These are phyloP conservation scores for Gonium pectorale DNA, from an alignment of 139 green algal species.

Conservation along the genomic window DNA sequence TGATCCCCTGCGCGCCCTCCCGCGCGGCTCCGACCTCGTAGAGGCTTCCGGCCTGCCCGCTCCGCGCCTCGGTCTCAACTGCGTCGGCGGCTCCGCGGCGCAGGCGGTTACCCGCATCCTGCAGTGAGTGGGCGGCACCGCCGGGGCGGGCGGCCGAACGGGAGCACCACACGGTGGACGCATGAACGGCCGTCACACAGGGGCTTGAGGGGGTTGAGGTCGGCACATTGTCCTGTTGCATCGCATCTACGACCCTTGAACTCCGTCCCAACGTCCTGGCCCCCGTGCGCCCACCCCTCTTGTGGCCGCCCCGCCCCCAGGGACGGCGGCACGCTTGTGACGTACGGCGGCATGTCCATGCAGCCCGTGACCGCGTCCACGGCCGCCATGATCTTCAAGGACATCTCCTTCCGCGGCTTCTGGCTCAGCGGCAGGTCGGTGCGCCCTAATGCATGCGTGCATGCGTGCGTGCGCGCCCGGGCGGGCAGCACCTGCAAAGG, in stretches of 20 bases:
- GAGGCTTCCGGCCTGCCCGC: conserved; percentile 55
- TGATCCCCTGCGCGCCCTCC: too few species aligned
- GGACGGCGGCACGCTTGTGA: conserved; percentile 81
- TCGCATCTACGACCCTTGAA: too few species aligned
- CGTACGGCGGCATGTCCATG: conserved; percentile 91
- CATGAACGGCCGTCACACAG: too few species aligned
- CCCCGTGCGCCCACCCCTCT: background rate
- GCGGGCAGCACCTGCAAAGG: background rate
- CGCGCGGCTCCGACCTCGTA: conserved; percentile 27
- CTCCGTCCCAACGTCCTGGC: background rate
- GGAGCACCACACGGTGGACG: too few species aligned
- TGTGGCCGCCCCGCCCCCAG: conserved; percentile 18
- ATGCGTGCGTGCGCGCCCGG: too few species aligned
- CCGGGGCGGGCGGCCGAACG: background rate
- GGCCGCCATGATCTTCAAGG: conserved; percentile 91
- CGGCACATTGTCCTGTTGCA: too few species aligned
- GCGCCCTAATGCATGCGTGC: too few species aligned
- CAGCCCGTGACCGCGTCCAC: conserved; percentile 82
- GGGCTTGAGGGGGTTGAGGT: too few species aligned
- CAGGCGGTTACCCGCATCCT: conserved; percentile 74
- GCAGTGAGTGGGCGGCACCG: background rate
- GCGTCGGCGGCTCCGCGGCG: conserved; percentile 74
- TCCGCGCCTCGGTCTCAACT: conserved; percentile 83
- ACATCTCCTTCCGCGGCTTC: conserved; percentile 83
- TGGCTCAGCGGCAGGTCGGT: conserved; percentile 80